phyloP scores from a whole-genome alignment of 495 filamentous ascomycete genomes.

The Penicillium antarcticum region DNA sequence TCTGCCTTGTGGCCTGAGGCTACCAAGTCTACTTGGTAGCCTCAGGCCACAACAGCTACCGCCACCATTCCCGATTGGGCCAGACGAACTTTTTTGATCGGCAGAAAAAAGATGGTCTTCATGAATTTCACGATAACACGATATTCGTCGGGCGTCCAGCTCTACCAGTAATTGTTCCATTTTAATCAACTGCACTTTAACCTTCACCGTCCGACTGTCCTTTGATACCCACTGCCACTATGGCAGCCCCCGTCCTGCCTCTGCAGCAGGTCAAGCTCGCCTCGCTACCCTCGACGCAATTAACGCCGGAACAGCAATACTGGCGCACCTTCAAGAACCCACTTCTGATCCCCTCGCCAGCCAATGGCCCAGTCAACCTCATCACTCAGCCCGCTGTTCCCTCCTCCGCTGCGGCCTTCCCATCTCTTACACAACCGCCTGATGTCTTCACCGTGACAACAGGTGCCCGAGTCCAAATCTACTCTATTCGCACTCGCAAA shows the following conservation, averaged over 20 bases:
- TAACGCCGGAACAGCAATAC: slow-evolving; percentile 88
- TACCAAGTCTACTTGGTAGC: not conserved
- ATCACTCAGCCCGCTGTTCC: slow-evolving; percentile 73
- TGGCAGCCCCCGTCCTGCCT: slow-evolving; percentile 86
- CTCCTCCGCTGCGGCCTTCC: slow-evolving; percentile 43
- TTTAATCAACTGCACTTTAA: not conserved
- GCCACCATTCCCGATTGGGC: slow-evolving; percentile 24
- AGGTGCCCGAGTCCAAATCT: slow-evolving; percentile 87
- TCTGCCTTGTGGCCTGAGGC: slow-evolving; percentile 4
- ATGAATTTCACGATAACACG: slow-evolving; percentile 14
- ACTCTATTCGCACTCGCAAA: slow-evolving; percentile 83
- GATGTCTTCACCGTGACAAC: slow-evolving; percentile 92
- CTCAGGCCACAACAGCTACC: slow-evolving; percentile 15
- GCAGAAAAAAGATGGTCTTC: slow-evolving; percentile 30
- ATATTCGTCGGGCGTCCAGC: not conserved
- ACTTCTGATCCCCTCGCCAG: slow-evolving; percentile 78
- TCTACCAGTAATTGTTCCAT: not conserved
- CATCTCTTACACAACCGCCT: slow-evolving; percentile 44
- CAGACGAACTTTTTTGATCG: slow-evolving; percentile 29
- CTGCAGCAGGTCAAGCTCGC: slow-evolving; percentile 82
- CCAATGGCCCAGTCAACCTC: slow-evolving; percentile 79
- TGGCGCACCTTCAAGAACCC: slow-evolving; percentile 92
- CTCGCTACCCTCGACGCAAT: slow-evolving; percentile 41
- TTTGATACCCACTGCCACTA: slow-evolving; percentile 33
- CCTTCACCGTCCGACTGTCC: not conserved